These are phyloP conservation scores for Tricholoma flavovirens DNA, from an alignment of 768 basidiomycete species.

Conservation along the genomic window DNA sequence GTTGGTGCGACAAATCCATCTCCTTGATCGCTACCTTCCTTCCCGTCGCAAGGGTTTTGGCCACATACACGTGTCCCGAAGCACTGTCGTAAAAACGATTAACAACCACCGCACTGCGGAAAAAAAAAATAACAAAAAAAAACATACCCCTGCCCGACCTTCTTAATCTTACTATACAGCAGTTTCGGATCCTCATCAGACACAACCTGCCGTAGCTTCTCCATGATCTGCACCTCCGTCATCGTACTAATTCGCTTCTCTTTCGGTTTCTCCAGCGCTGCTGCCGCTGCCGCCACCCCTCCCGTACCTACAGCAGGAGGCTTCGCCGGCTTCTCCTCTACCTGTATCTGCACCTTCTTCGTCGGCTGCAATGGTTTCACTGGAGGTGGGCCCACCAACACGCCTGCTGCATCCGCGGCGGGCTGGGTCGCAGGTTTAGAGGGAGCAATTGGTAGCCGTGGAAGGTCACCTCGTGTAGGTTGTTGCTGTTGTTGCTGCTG, in stretches of 20 bases:
- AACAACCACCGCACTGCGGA: not conserved
- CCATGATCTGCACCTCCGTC: conserved; percentile 98
- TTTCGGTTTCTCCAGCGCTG: conserved; percentile 70
- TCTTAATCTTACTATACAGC: conserved; percentile 95
- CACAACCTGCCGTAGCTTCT: conserved; percentile 88
- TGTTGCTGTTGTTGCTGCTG: conserved; percentile 19
- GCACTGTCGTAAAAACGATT: conserved; percentile 49
- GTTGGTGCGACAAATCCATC: conserved; percentile 94
- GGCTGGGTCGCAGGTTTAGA: conserved; percentile 42
- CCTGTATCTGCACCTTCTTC: conserved; percentile 67
- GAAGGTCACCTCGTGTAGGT: conserved; percentile 16
- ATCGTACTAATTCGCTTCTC: conserved; percentile 92
- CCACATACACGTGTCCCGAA: conserved; percentile 96
- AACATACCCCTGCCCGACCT: conserved; percentile 95
- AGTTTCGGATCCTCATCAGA: conserved; percentile 80
- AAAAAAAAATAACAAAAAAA: conserved; percentile 8
- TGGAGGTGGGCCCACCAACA: conserved; percentile 48
- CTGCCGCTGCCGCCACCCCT: conserved; percentile 56
- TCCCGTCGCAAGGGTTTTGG: conserved; percentile 78
- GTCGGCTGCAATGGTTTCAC: conserved; percentile 72
- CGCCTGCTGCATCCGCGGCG: conserved; percentile 41
- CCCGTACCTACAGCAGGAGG: conserved; percentile 50
- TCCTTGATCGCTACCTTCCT: conserved; percentile 97
- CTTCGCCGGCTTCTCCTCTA: conserved; percentile 41
- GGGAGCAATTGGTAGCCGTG: conserved; percentile 34